phyloP scores from a whole-genome alignment of 2,329 filamentous ascomycete species.

The Ophiostoma tasmaniense region DNA sequence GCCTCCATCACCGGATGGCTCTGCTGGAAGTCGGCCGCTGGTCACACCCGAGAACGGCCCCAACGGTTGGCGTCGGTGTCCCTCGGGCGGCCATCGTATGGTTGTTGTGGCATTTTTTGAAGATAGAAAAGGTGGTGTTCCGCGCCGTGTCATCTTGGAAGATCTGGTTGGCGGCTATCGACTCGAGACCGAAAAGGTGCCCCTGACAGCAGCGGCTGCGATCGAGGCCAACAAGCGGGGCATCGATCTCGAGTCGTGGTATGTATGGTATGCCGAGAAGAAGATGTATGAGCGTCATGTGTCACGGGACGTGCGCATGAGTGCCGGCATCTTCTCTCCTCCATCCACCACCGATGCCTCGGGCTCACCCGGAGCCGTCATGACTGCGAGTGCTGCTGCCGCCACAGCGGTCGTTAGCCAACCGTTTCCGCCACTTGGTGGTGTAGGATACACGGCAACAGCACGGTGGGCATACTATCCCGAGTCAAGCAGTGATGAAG shows the following conservation, averaged over 20 bases:
- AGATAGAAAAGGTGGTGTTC: conserved; percentile 44
- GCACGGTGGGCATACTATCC: conserved; percentile 77
- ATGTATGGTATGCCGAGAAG: conserved; percentile 28
- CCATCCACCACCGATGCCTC: background rate
- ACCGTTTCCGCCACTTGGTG: conserved; percentile 66
- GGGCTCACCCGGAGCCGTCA: background rate
- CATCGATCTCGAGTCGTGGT: conserved; percentile 17
- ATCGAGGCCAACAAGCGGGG: background rate
- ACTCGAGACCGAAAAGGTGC: conserved; percentile 51
- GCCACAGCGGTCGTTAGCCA: conserved; percentile 24
- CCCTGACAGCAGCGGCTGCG: conserved; percentile 16
- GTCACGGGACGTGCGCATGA: conserved; percentile 41
- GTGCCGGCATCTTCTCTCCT: conserved; percentile 17
- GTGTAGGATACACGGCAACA: conserved; percentile 52
- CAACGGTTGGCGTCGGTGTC: conserved; percentile 75
- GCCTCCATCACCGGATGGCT: conserved; percentile 3
- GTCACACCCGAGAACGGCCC: conserved; percentile 69
- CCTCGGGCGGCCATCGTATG: conserved; percentile 69
- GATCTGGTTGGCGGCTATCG: conserved; percentile 72
- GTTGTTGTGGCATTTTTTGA: conserved; percentile 68
- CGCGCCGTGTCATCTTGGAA: conserved; percentile 57
- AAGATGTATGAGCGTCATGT: conserved; percentile 40
- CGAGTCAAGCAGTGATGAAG: conserved; percentile 43
- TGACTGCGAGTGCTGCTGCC: conserved; percentile 21
- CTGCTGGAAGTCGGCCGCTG: conserved; percentile 31